Percentiles rank a stretch among this genome's conserved stretches.
phyloP scores from a whole-genome alignment of 495 filamentous ascomycete species.

The Friedmanniomyces endolithicus region DNA sequence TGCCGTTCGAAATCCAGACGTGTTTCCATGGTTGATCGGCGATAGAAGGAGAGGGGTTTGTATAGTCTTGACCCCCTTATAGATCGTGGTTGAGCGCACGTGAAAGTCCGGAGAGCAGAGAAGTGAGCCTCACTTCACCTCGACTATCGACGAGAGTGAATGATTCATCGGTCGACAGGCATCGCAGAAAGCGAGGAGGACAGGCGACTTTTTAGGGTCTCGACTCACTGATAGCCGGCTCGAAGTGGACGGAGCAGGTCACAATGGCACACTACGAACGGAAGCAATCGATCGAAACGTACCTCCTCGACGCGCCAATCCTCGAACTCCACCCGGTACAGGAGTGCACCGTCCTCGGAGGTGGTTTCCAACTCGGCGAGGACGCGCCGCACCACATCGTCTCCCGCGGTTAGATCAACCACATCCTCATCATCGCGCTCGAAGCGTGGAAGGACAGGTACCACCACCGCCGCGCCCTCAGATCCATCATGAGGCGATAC shows the following conservation, averaged over 20 bases:
- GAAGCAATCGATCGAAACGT: no score
- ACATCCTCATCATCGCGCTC: constrained; percentile 25
- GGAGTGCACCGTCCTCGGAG: constrained; percentile 9
- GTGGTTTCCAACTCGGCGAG: constrained; percentile 18
- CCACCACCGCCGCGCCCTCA: background rate
- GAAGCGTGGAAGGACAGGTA: constrained; percentile 5
- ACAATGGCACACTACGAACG: no score
- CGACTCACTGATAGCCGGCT: background rate
- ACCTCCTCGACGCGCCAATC: constrained; percentile 23
- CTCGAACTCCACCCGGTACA: constrained; percentile 25
- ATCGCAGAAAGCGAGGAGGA: background rate
- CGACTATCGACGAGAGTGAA: background rate
- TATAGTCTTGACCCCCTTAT: background rate
- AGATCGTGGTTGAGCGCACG: background rate
- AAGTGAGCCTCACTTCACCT: background rate
- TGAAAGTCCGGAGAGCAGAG: background rate
- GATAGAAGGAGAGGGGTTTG: background rate
- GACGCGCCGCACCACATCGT: constrained; percentile 21
- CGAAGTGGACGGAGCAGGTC: no score
- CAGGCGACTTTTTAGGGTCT: background rate
- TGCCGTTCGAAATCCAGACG: background rate
- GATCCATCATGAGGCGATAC: background rate
- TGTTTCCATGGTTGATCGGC: background rate
- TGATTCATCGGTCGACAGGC: background rate
- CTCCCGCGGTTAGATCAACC: constrained; percentile 25